Percentiles rank a stretch among this genome's conserved stretches.
These are phyloP conservation scores for Cnidoscolus chayamansa DNA, from an alignment of 441 rosid genomes.

Conservation along the genomic window DNA sequence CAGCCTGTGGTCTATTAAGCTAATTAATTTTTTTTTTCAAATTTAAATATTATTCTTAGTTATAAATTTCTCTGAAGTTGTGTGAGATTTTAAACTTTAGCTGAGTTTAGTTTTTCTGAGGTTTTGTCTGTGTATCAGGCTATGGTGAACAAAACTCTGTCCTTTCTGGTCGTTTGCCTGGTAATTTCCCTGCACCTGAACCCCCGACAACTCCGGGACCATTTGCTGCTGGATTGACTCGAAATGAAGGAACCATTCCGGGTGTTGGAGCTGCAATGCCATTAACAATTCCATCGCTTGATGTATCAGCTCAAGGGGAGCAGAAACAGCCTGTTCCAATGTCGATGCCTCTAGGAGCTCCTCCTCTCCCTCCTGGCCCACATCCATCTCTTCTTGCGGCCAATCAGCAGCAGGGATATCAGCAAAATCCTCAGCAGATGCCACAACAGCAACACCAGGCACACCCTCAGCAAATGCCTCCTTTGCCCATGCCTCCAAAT, in stretches of 20 bases:
- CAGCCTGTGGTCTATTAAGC: background rate
- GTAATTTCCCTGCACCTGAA: conserved; percentile 66
- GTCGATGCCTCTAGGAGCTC: conserved; percentile 70
- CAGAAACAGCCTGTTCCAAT: conserved; percentile 64
- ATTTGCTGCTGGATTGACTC: conserved; percentile 68
- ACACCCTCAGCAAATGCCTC: conserved; percentile 67
- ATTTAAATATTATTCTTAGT: background rate
- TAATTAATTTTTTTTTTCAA: background rate
- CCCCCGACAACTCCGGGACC: conserved; percentile 73
- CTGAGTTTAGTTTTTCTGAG: background rate
- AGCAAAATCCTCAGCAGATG: conserved; percentile 64
- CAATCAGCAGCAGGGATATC: conserved; percentile 84
- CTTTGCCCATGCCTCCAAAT: conserved; percentile 66
- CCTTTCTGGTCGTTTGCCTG: conserved; percentile 70
- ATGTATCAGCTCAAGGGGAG: conserved; percentile 75
- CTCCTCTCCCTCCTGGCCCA: conserved; percentile 97
- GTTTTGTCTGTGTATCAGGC: conserved; percentile 42
- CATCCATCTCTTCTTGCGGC: conserved; percentile 82
- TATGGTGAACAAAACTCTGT: conserved; percentile 76
- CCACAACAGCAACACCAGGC: conserved; percentile 63
- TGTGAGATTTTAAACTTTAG: background rate
- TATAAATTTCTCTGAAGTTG: background rate
- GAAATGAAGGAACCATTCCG: conserved; percentile 95
- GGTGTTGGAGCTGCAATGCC: conserved; percentile 94
- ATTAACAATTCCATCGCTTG: conserved; percentile 56